phyloP scores from a whole-genome alignment of 495 filamentous ascomycete species.

The Aspergillus steynii region DNA sequence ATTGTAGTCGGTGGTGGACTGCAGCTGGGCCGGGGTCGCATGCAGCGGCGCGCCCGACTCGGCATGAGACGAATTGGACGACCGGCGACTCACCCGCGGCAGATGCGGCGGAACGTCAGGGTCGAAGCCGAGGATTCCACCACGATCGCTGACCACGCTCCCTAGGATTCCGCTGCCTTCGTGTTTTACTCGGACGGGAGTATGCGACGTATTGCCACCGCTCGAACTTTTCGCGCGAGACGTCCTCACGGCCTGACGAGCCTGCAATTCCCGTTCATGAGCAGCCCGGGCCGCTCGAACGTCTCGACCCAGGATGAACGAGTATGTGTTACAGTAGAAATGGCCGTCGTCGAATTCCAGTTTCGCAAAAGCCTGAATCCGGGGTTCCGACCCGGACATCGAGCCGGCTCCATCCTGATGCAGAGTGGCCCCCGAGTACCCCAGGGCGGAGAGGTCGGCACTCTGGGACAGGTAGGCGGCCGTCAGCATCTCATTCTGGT shows the following conservation, averaged over 20 bases:
- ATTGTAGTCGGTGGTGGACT: slow-evolving; percentile 48
- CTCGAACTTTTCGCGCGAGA: slow-evolving; percentile 50
- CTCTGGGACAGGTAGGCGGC: slow-evolving; percentile 44
- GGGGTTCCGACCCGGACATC: slow-evolving; percentile 46
- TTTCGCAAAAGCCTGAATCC: slow-evolving; percentile 66
- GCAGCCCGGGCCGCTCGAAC: slow-evolving; percentile 54
- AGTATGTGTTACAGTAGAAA: slow-evolving; percentile 71
- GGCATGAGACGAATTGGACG: slow-evolving; percentile 47
- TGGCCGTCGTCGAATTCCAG: slow-evolving; percentile 70
- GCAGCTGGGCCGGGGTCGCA: slow-evolving; percentile 46
- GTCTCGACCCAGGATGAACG: slow-evolving; percentile 66
- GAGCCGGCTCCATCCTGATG: slow-evolving; percentile 37
- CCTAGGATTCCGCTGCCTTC: slow-evolving; percentile 49
- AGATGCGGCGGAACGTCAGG: slow-evolving; percentile 46
- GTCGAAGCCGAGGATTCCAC: slow-evolving; percentile 59
- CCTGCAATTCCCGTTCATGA: slow-evolving; percentile 47
- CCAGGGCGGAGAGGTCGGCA: slow-evolving; percentile 41
- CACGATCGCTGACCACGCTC: slow-evolving; percentile 59
- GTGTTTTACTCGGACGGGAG: slow-evolving; percentile 46
- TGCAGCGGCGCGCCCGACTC: slow-evolving; percentile 40
- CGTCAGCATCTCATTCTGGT: slow-evolving; percentile 44
- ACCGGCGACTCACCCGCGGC: slow-evolving; percentile 47
- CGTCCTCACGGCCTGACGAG: slow-evolving; percentile 40
- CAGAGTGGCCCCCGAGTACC: slow-evolving; percentile 27
- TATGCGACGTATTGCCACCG: slow-evolving; percentile 46